phyloP scores from a whole-genome alignment of 208 protist genomes.

The Trypanosoma conorhini region DNA sequence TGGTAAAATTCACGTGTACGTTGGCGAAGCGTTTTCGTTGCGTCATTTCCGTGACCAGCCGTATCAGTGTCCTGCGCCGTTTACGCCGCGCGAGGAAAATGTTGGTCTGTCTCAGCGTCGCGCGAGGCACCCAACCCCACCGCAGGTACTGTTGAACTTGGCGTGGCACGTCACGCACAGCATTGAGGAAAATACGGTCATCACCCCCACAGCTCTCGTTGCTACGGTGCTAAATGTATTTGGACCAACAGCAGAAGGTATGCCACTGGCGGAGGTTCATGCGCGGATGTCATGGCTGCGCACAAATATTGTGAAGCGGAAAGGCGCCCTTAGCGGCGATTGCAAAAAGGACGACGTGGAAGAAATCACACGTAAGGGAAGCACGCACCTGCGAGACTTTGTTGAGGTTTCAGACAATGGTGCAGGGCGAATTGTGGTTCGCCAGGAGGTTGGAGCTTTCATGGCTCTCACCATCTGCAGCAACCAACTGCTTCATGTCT shows the following conservation, averaged over 20 bases:
- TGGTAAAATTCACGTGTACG: constrained; percentile 80
- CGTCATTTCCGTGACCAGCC: constrained; percentile 37
- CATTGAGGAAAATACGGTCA: constrained; percentile 70
- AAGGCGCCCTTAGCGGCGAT: constrained; percentile 48
- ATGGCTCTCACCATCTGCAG: constrained; percentile 72
- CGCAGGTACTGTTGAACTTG: constrained; percentile 44
- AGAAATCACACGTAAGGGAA: constrained; percentile 31
- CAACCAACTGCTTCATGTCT: constrained; percentile 90
- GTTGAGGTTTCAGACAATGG: constrained; percentile 29
- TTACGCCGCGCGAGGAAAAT: constrained; percentile 33
- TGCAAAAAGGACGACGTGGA: constrained; percentile 29
- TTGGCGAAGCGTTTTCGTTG: constrained; percentile 83
- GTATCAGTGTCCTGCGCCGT: constrained; percentile 44
- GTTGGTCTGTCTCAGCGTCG: neutral
- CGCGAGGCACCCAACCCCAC: constrained; percentile 26
- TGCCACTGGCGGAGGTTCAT: constrained; percentile 8
- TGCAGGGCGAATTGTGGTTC: constrained; percentile 28
- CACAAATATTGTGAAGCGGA: constrained; percentile 35
- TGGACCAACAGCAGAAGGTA: constrained; percentile 15
- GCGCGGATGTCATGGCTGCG: constrained; percentile 62
- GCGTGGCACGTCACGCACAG: constrained; percentile 64
- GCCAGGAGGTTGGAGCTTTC: constrained; percentile 37
- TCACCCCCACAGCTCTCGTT: constrained; percentile 80
- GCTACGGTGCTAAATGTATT: constrained; percentile 61
- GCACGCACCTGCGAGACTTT: constrained; percentile 48